These are phyloP conservation scores for Xylaria hypoxylon DNA, from an alignment of 2,329 filamentous ascomycete species.

Conservation along the genomic window DNA sequence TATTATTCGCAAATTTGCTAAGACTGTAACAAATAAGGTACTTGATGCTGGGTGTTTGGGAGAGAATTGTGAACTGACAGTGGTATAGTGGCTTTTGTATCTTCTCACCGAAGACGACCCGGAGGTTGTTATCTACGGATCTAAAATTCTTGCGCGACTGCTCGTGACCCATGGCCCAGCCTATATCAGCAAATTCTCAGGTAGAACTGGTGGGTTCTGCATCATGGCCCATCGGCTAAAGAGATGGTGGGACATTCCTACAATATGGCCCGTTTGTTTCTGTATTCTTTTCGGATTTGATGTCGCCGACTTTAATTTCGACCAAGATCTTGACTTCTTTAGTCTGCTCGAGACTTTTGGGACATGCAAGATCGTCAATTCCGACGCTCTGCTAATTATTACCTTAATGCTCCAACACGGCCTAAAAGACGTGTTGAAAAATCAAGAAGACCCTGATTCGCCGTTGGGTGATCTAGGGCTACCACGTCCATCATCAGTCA, in stretches of 20 bases:
- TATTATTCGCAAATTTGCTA: slow-evolving; percentile 87
- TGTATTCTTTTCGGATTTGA: slow-evolving; percentile 89
- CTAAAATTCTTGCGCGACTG: slow-evolving; percentile 85
- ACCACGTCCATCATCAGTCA: slow-evolving; percentile 41
- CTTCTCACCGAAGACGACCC: slow-evolving; percentile 88
- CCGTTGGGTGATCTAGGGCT: slow-evolving; percentile 52
- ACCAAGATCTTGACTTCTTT: slow-evolving; percentile 78
- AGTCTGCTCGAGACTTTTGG: slow-evolving; percentile 80
- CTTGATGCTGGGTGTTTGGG: slow-evolving; percentile 48
- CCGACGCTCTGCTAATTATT: slow-evolving; percentile 83
- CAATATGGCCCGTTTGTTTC: slow-evolving; percentile 89
- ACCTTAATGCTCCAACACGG: slow-evolving; percentile 89
- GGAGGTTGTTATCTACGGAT: slow-evolving; percentile 82
- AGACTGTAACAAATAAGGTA: slow-evolving; percentile 95
- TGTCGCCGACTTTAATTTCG: slow-evolving; percentile 78
- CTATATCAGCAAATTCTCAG: slow-evolving; percentile 86
- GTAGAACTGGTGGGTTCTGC: slow-evolving; percentile 86
- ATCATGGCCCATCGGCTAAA: slow-evolving; percentile 86
- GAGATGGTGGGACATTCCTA: slow-evolving; percentile 87
- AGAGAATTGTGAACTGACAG: slow-evolving; percentile 50
- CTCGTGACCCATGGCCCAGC: slow-evolving; percentile 82
- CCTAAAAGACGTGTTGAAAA: slow-evolving; percentile 74
- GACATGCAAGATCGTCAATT: slow-evolving; percentile 74
- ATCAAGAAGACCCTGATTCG: slow-evolving; percentile 70
- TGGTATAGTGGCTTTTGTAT: slow-evolving; percentile 84